A percentile compares a stretch with the other conserved stretches of the same genome.
Evolutionary conservation across 2,329 filamentous ascomycete species (phyloP).

Genomic region (Clarireedia hainanense): DNA sequence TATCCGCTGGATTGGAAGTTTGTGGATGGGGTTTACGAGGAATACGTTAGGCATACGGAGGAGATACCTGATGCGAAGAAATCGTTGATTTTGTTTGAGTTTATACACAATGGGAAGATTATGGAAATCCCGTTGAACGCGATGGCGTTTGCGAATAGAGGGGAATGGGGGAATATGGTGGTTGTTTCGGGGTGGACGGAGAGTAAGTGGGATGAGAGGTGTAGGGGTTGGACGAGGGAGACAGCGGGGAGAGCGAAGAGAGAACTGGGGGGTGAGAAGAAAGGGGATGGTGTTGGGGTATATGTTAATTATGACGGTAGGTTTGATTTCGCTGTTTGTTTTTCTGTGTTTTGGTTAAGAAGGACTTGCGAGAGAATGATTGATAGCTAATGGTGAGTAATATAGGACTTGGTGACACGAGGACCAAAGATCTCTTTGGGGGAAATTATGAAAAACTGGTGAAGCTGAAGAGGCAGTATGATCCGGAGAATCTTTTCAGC

Average conservation of each 20-base stretch:
- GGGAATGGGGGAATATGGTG: constrained; percentile 21
- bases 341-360: neutral
- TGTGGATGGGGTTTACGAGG: constrained; percentile 22
- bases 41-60: constrained; percentile 26
- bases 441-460: constrained; percentile 13
- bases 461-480: constrained; percentile 15
- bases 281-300: neutral
- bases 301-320: neutral
- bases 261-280: neutral
- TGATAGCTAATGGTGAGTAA: neutral
- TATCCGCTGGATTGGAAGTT: constrained; percentile 26
- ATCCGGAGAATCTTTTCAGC: constrained; percentile 9
- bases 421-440: constrained; percentile 12
- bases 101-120: constrained; percentile 15
- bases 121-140: constrained; percentile 16
- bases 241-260: constrained; percentile 10
- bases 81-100: constrained; percentile 21
- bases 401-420: neutral
- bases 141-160: constrained; percentile 24
- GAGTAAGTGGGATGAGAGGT: constrained; percentile 8
- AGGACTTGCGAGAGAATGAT: too few relatives aligned
- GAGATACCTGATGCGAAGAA: constrained; percentile 12
- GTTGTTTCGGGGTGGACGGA: constrained; percentile 27
- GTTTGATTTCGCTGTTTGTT: neutral
- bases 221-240: constrained; percentile 13